A percentile compares a stretch with the other conserved stretches of the same genome.
These are phyloP conservation scores for Carpinus fangiana DNA, from an alignment of 306 rosid species.

Conservation along the genomic window DNA sequence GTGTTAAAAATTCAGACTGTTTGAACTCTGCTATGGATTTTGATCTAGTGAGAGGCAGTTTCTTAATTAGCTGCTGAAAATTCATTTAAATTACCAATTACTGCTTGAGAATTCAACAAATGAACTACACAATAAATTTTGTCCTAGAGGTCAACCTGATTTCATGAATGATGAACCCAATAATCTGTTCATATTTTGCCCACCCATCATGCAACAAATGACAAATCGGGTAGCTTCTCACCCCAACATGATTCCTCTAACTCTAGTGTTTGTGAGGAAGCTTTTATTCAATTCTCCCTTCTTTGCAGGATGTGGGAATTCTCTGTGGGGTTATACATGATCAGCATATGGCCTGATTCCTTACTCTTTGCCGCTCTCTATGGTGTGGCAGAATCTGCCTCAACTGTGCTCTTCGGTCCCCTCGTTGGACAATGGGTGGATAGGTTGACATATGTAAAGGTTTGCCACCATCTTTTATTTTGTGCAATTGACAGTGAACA, in stretches of 20 bases:
- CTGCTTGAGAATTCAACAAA: neutral
- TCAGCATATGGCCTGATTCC: slow-evolving; percentile 85
- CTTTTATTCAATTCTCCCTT: neutral
- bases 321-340: slow-evolving; percentile 92
- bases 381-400: slow-evolving; percentile 85
- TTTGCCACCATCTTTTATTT: slow-evolving; percentile 11
- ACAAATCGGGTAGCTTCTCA: neutral
- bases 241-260: neutral
- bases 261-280: neutral
- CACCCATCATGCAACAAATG: neutral
- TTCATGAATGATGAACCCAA: neutral
- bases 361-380: slow-evolving; percentile 79
- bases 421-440: slow-evolving; percentile 74
- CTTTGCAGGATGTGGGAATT: slow-evolving; percentile 93
- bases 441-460: slow-evolving; percentile 66
- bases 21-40: neutral
- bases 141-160: neutral
- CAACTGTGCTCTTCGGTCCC: slow-evolving; percentile 78
- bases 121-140: neutral
- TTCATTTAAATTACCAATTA: neutral
- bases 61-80: neutral
- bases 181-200: neutral
- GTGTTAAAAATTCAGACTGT: neutral
- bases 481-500: neutral
- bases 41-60: neutral